Evolutionary conservation across 371 early-diverging fungal genomes (phyloP).

Genomic region (Mortierella sp.): DNA sequence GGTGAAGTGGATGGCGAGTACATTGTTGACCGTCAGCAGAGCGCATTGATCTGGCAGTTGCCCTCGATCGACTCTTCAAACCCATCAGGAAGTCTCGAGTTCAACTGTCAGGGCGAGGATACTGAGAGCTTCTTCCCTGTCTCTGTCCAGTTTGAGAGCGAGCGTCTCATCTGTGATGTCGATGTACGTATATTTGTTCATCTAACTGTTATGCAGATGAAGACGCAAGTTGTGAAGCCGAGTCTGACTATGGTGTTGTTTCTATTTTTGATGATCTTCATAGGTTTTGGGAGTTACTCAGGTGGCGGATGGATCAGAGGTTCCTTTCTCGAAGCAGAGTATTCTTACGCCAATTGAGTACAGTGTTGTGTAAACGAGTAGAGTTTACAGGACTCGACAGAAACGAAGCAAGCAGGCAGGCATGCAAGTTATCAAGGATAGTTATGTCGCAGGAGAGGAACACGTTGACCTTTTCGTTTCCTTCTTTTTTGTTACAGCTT

Average conservation of each 20-base stretch:
- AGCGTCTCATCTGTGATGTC: constrained; percentile 80
- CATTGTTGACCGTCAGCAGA: constrained; percentile 77
- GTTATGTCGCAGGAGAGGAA: neutral
- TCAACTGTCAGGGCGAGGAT: constrained; percentile 87
- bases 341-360: constrained; percentile 81
- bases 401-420: neutral
- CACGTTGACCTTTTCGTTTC: neutral
- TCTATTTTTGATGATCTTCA: neutral
- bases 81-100: constrained; percentile 88
- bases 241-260: neutral
- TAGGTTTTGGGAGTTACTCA: constrained; percentile 65
- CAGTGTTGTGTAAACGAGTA: constrained; percentile 68
- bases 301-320: constrained; percentile 67
- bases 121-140: constrained; percentile 94
- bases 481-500: neutral
- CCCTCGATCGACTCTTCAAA: constrained; percentile 85
- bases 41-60: constrained; percentile 89
- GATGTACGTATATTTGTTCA: constrained; percentile 66
- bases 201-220: neutral
- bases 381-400: neutral
- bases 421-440: neutral
- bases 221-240: neutral
- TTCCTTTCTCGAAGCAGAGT: constrained; percentile 77
- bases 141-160: constrained; percentile 80
- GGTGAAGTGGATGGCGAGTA: constrained; percentile 88